Conservation (phyloP, 1,284 basidiomycete species). For the Ganoderma sinense region DNA sequence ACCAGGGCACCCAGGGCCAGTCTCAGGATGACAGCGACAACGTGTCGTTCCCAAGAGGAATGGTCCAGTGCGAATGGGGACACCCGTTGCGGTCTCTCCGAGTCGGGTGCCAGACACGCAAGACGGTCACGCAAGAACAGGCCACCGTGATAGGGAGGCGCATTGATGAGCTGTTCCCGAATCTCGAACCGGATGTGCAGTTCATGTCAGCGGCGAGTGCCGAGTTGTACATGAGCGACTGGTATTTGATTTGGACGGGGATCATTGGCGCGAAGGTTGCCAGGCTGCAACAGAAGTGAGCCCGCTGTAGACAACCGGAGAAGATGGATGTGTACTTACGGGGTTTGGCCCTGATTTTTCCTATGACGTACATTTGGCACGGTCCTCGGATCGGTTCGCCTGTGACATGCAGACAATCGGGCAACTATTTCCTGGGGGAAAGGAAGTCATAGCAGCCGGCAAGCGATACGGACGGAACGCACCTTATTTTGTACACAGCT, state of each 20-base stretch:
- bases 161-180: slow-evolving; percentile 18
- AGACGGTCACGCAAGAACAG: slow-evolving; percentile 7
- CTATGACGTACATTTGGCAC: not conserved
- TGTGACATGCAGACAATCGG: not conserved
- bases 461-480: not conserved
- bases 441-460: not conserved
- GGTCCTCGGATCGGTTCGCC: not conserved
- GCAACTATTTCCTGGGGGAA: too few relatives aligned
- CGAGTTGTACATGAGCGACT: slow-evolving; percentile 16
- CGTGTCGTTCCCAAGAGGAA: not conserved
- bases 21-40: not conserved
- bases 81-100: slow-evolving; percentile 16
- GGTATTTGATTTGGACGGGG: slow-evolving; percentile 23
- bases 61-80: slow-evolving; percentile 1
- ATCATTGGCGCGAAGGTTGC: slow-evolving; percentile 10
- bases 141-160: slow-evolving; percentile 6
- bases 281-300: not conserved
- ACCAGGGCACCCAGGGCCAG: not conserved
- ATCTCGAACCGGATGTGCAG: slow-evolving; percentile 13
- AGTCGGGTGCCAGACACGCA: slow-evolving; percentile 14
- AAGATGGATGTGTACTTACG: not conserved
- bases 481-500: not conserved
- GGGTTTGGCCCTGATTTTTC: not conserved
- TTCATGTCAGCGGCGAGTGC: slow-evolving; percentile 14
- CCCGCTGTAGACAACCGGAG: not conserved